Conservation (phyloP, 495 filamentous ascomycete genomes). For the Podospora anserina region DNA sequence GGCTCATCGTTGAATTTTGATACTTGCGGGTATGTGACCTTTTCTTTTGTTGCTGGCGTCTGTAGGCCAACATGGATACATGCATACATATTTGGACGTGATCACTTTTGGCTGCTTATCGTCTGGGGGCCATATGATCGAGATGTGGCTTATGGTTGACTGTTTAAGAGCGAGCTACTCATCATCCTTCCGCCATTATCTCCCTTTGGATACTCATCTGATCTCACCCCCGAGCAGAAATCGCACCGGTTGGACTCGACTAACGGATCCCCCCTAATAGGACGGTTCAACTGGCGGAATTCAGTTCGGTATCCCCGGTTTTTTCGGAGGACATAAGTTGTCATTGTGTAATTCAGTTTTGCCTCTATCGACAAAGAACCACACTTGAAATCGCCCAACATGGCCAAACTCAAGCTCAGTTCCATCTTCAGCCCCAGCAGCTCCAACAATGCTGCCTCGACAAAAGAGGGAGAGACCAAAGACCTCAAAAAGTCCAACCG, state of each 20-base stretch:
- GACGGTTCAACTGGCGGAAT: not conserved
- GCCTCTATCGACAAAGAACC: not conserved
- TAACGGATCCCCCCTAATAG: not conserved
- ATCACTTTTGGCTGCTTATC: not conserved
- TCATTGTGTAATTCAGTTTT: not conserved
- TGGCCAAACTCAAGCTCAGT: constrained; percentile 36
- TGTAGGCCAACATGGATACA: not conserved
- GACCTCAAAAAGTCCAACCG: constrained; percentile 32
- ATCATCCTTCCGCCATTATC: not conserved
- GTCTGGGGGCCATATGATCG: not conserved
- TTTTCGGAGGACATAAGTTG: not conserved
- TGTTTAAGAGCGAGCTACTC: not conserved
- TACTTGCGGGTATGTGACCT: not conserved
- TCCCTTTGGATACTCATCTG: not conserved
- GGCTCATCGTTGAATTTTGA: not conserved
- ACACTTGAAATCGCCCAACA: constrained; percentile 23
- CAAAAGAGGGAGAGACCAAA: constrained; percentile 26
- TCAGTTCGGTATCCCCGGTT: not conserved
- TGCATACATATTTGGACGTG: not conserved
- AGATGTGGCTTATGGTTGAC: not conserved
- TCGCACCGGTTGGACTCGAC: not conserved
- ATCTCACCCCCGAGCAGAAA: not conserved
- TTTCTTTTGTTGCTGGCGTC: not conserved
- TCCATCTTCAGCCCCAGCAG: constrained; percentile 30
- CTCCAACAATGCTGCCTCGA: constrained; percentile 10